Conservation (phyloP, 768 basidiomycete species). For the Rossbeevera mucosa region DNA sequence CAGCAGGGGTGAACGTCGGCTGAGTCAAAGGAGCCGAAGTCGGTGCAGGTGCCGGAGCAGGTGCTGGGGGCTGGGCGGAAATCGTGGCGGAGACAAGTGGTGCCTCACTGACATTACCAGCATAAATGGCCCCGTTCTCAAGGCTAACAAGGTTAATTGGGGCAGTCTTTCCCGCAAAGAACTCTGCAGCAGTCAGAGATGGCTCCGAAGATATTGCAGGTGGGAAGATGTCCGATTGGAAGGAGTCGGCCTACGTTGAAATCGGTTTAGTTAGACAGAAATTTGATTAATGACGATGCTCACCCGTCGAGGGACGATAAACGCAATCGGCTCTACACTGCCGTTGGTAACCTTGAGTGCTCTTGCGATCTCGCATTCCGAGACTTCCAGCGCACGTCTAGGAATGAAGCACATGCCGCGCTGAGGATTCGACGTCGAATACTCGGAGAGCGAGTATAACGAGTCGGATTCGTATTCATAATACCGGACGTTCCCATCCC, state of each 20-base stretch:
- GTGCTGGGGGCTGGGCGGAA: conserved; percentile 25
- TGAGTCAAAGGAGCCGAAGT: conserved; percentile 28
- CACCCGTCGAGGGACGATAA: conserved; percentile 92
- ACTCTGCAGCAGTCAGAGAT: conserved; percentile 76
- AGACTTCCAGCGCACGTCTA: conserved; percentile 80
- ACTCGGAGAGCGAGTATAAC: conserved; percentile 70
- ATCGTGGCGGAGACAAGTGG: conserved; percentile 25
- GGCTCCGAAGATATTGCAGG: conserved; percentile 82
- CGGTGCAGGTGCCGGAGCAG: conserved; percentile 2
- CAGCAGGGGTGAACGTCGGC: conserved; percentile 31
- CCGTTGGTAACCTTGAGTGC: conserved; percentile 81
- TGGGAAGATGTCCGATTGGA: conserved; percentile 97
- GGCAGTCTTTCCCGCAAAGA: conserved; percentile 79
- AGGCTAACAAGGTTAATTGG: conserved; percentile 78
- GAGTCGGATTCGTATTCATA: conserved; percentile 91
- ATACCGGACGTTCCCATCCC: conserved; percentile 97
- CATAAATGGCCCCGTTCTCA: conserved; percentile 56
- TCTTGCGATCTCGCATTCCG: conserved; percentile 92
- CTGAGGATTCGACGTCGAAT: conserved; percentile 89
- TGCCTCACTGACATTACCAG: conserved; percentile 20
- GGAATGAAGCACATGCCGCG: conserved; percentile 98
- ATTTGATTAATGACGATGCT: conserved; percentile 13
- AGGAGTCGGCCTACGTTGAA: conserved; percentile 71
- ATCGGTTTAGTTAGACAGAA: neutral
- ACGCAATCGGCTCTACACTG: conserved; percentile 85